These are phyloP conservation scores for Syzygium syzygioides DNA, from an alignment of 441 rosid species.

Conservation along the genomic window DNA sequence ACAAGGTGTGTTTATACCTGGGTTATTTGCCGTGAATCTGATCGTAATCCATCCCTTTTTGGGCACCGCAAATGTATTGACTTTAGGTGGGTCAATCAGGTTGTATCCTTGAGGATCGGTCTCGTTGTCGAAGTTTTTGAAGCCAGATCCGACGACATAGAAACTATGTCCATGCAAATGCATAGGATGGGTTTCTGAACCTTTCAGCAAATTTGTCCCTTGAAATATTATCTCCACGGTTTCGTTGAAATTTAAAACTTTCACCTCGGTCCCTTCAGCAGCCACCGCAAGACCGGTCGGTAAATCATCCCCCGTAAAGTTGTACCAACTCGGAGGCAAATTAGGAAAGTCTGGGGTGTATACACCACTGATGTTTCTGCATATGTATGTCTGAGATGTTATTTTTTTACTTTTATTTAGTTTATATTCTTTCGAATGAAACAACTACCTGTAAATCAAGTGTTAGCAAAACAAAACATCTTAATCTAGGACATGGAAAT, in stretches of 20 bases:
- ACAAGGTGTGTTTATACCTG: not conserved
- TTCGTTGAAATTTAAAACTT: not conserved
- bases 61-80: slow-evolving; percentile 32
- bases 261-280: not conserved
- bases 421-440: not conserved
- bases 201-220: slow-evolving; percentile 31
- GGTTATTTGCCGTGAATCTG: slow-evolving; percentile 16
- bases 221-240: slow-evolving; percentile 37
- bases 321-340: not conserved
- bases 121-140: slow-evolving; percentile 32
- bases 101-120: slow-evolving; percentile 29
- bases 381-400: not conserved
- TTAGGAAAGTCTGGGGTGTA: not conserved
- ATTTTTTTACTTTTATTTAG: not conserved
- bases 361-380: not conserved
- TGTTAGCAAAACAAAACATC: not conserved
- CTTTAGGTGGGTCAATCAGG: slow-evolving; percentile 29
- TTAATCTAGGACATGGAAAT: not conserved
- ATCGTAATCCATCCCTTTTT: slow-evolving; percentile 36
- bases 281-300: not conserved
- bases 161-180: slow-evolving; percentile 42
- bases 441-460: not conserved
- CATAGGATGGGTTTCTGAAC: slow-evolving; percentile 34
- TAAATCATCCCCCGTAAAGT: not conserved
- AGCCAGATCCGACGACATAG: slow-evolving; percentile 29